These are phyloP conservation scores for Starmerella gropengiesseri DNA, from an alignment of 805 yeast species.

Conservation along the genomic window DNA sequence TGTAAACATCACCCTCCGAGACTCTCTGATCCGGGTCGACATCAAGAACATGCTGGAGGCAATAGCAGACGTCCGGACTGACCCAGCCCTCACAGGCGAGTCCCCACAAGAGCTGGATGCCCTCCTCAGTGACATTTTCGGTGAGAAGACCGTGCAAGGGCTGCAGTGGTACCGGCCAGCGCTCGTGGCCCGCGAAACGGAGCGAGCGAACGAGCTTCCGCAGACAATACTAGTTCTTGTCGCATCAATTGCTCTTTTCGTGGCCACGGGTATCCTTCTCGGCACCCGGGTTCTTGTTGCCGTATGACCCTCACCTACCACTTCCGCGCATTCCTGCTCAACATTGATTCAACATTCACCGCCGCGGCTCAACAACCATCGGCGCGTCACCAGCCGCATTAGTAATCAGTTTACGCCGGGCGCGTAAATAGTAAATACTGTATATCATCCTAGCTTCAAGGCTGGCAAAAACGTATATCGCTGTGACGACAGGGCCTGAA, in stretches of 20 bases:
- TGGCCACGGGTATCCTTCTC: constrained; percentile 21
- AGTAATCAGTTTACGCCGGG: neutral
- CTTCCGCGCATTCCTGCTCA: constrained; percentile 1
- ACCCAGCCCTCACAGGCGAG: constrained; percentile 8
- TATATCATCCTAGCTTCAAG: too few relatives aligned
- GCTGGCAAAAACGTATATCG: too few relatives aligned
- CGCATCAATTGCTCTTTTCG: constrained; percentile 16
- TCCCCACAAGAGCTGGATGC: constrained; percentile 7
- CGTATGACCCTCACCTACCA: too few relatives aligned
- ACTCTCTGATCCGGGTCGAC: constrained; percentile 9
- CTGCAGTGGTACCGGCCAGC: constrained; percentile 1
- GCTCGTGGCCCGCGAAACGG: neutral
- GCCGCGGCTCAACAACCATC: too few relatives aligned
- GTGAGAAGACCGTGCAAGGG: constrained; percentile 9
- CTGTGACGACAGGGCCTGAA: neutral
- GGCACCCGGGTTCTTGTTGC: constrained; percentile 15
- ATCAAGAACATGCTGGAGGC: constrained; percentile 11
- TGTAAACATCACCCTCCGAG: constrained; percentile 3
- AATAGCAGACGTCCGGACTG: constrained; percentile 8
- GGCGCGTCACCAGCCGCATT: neutral
- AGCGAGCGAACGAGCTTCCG: constrained; percentile 8
- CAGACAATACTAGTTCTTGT: constrained; percentile 16
- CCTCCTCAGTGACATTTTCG: constrained; percentile 7
- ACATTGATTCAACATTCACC: too few relatives aligned
- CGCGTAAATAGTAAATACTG: neutral